Evolutionary conservation across 495 filamentous ascomycete genomes (phyloP).

Genomic region (Bacidia rubella): DNA sequence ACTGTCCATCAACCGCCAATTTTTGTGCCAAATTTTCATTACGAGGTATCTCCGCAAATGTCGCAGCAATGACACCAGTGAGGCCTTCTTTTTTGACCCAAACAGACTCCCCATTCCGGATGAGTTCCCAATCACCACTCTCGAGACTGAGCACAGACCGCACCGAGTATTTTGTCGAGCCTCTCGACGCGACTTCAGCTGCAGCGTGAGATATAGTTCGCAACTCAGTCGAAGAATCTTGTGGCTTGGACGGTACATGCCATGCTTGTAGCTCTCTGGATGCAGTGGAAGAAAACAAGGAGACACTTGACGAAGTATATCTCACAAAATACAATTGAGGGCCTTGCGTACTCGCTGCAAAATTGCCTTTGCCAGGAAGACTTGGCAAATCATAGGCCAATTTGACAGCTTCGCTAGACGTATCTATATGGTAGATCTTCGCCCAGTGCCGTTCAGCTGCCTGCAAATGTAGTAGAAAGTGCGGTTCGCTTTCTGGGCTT

Average conservation of each 20-base stretch:
- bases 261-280: slow-evolving; percentile 63
- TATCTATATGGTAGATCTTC: slow-evolving; percentile 72
- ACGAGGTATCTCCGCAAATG: slow-evolving; percentile 57
- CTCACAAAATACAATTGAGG: slow-evolving; percentile 82
- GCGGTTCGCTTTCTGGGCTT: slow-evolving; percentile 51
- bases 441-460: slow-evolving; percentile 60
- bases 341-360: slow-evolving; percentile 63
- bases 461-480: slow-evolving; percentile 77
- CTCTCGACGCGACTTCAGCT: slow-evolving; percentile 66
- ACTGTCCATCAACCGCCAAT: slow-evolving; percentile 74
- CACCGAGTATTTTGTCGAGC: slow-evolving; percentile 54
- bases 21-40: slow-evolving; percentile 62
- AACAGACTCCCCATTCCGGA: slow-evolving; percentile 63
- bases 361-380: slow-evolving; percentile 52
- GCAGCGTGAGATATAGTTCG: slow-evolving; percentile 47
- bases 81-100: slow-evolving; percentile 80
- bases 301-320: slow-evolving; percentile 54
- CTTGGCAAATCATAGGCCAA: slow-evolving; percentile 68
- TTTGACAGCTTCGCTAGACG: slow-evolving; percentile 45
- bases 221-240: slow-evolving; percentile 18
- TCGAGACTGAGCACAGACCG: slow-evolving; percentile 57
- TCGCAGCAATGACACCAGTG: slow-evolving; percentile 57
- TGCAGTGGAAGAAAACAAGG: slow-evolving; percentile 61
- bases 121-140: slow-evolving; percentile 68
- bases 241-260: slow-evolving; percentile 35